Evolutionary conservation across 2,329 filamentous ascomycete species (phyloP).

Genomic region (Dothistroma pini): DNA sequence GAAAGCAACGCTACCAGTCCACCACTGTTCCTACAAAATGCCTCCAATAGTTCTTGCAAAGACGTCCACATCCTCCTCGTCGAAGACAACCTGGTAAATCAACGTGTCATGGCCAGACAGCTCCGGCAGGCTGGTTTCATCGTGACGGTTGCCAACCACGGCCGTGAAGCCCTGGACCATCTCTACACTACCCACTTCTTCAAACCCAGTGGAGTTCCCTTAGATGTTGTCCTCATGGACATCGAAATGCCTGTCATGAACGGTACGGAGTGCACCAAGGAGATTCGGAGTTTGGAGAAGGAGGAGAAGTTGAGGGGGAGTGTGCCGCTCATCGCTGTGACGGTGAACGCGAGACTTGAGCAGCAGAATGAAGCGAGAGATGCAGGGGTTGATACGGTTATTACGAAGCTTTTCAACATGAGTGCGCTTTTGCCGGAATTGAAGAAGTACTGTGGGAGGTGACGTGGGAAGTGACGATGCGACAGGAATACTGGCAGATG

Average conservation of each 20-base stretch:
- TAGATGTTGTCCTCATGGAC: slow-evolving; percentile 29
- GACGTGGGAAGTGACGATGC: not conserved
- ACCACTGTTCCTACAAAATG: too few relatives aligned
- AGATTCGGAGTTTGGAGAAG: slow-evolving; percentile 20
- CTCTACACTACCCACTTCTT: slow-evolving; percentile 20
- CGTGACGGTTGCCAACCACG: slow-evolving; percentile 28
- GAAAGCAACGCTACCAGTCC: too few relatives aligned
- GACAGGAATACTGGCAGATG: too few relatives aligned
- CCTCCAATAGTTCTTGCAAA: too few relatives aligned
- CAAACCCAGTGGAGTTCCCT: not conserved
- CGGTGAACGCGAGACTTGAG: slow-evolving; percentile 65
- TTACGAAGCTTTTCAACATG: slow-evolving; percentile 33
- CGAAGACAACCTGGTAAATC: slow-evolving; percentile 26
- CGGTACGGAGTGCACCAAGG: slow-evolving; percentile 23
- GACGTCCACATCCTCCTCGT: slow-evolving; percentile 49
- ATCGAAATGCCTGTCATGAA: slow-evolving; percentile 33
- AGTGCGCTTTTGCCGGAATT: slow-evolving; percentile 46
- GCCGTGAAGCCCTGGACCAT: slow-evolving; percentile 25
- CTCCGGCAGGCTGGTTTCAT: slow-evolving; percentile 22
- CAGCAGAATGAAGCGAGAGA: slow-evolving; percentile 56
- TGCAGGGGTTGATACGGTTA: slow-evolving; percentile 66
- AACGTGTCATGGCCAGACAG: slow-evolving; percentile 27
- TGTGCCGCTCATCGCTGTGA: slow-evolving; percentile 69
- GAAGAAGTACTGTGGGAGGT: slow-evolving; percentile 24
- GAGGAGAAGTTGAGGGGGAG: slow-evolving; percentile 54